Evolutionary conservation across 768 basidiomycete genomes (phyloP), one percentile per base, ranked within the genome.

Genomic region (Mycena metata): DNA sequence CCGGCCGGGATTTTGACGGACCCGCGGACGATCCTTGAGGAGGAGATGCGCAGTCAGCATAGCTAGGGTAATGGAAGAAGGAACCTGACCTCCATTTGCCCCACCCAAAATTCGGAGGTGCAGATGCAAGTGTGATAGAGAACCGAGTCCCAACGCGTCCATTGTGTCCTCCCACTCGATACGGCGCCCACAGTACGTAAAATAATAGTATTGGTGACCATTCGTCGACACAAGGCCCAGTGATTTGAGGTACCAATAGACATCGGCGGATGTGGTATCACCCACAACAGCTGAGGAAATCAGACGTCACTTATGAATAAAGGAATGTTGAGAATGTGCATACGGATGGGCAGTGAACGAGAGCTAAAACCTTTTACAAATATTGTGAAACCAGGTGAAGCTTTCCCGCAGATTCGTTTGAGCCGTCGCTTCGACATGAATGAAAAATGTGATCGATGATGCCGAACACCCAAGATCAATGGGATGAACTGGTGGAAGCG

Each of bases 371-470:
- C 58, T 9, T 36, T 23, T 5, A 60, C 24, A 16, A 60, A 47
- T 46, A 60, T n/a, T 6, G 58, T 60, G 35, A 60, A 47, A 19
- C 19, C n/a, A n/a, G n/a, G n/a, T n/a, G n/a, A 41, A 1, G 42
- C 45, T 33, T 57, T 57, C 23, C 42, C 42, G 45, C 26, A 60
- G 5, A 60, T 15, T 3, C 33, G 58, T 26, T 35, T 36, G 4
- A 60, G 43, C 12, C 45, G 30, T 9, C 58, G 45, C 12, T 47
- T 21, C 21, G 58, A 60, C 58, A 60, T 60, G 33, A 60, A 47
- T 12, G 58, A 60, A 60, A 60, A 60, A 47, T 60, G 43, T 4
- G 45, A 60, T 19, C 58, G 58, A 26, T 60, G 58, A n/a, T 33
- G 45, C 19, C 33, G 33, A 19, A 10, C 45, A 10, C 58, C 58